Conservation (phyloP, 768 basidiomycete genomes). For the Boletus reticuloceps region DNA sequence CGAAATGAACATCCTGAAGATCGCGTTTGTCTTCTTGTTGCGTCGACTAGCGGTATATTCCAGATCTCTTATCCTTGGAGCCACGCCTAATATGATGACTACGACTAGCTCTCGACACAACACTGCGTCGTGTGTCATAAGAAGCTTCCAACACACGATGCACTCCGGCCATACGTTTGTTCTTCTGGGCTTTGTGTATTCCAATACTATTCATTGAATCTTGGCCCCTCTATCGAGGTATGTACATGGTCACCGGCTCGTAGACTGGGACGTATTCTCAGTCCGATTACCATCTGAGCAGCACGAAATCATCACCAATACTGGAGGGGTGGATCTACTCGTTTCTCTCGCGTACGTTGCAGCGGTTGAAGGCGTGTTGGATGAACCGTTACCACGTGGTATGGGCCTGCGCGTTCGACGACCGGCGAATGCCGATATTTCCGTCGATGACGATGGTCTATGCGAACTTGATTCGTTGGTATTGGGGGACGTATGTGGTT, state of each 20-base stretch:
- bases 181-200: slow-evolving; percentile 62
- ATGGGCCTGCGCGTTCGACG: slow-evolving; percentile 54
- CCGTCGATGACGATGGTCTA: slow-evolving; percentile 34
- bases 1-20: slow-evolving; percentile 57
- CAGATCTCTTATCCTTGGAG: not conserved
- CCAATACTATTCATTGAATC: slow-evolving; percentile 64
- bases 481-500: slow-evolving; percentile 34
- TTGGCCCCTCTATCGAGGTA: slow-evolving; percentile 68
- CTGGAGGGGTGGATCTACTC: slow-evolving; percentile 63
- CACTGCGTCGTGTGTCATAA: slow-evolving; percentile 78
- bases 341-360: slow-evolving; percentile 60
- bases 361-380: slow-evolving; percentile 50
- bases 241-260: slow-evolving; percentile 3
- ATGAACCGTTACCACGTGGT: slow-evolving; percentile 59
- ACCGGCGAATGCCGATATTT: not conserved
- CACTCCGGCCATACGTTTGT: slow-evolving; percentile 75
- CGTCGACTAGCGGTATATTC: slow-evolving; percentile 57
- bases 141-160: slow-evolving; percentile 49
- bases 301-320: slow-evolving; percentile 71
- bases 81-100: not conserved
- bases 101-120: slow-evolving; percentile 54
- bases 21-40: slow-evolving; percentile 63
- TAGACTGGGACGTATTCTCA: not conserved
- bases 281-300: slow-evolving; percentile 20
- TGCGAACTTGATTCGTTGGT: slow-evolving; percentile 52